phyloP scores from a whole-genome alignment of 2,329 filamentous ascomycete genomes.

The Boeremia lycopersici region DNA sequence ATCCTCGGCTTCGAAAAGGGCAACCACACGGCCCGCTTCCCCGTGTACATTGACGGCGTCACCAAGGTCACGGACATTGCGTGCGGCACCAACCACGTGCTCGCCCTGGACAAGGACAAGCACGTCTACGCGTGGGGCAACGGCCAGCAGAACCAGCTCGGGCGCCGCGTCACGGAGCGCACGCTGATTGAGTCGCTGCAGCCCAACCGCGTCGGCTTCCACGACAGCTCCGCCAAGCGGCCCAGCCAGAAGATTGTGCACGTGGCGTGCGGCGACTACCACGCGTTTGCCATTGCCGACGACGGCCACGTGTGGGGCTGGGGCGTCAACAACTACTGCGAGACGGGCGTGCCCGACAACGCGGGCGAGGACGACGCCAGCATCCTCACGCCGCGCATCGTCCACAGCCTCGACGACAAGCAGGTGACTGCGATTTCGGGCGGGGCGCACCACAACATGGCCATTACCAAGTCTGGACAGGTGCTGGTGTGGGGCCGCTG shows the following conservation, averaged over 20 bases:
- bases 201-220: constrained; percentile 64
- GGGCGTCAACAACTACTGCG: constrained; percentile 87
- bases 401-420: constrained; percentile 67
- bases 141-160: constrained; percentile 74
- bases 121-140: constrained; percentile 74
- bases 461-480: constrained; percentile 59
- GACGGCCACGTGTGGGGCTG: constrained; percentile 76
- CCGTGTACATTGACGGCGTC: constrained; percentile 64
- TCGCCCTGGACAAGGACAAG: constrained; percentile 69
- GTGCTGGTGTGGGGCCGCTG: constrained; percentile 66
- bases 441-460: constrained; percentile 76
- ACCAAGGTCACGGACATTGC: constrained; percentile 70
- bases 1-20: constrained; percentile 67
- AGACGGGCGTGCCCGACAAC: constrained; percentile 70
- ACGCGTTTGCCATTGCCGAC: constrained; percentile 76
- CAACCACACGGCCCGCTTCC: constrained; percentile 46
- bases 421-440: constrained; percentile 73
- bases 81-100: constrained; percentile 72
- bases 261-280: constrained; percentile 75
- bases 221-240: constrained; percentile 42
- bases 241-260: constrained; percentile 61
- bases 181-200: constrained; percentile 60
- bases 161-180: constrained; percentile 67
- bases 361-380: constrained; percentile 73
- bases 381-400: constrained; percentile 68